A percentile compares a stretch with the other conserved stretches of the same genome.
phyloP scores from a whole-genome alignment of 371 early-diverging fungal species.

The Lichtheimia corymbifera region DNA sequence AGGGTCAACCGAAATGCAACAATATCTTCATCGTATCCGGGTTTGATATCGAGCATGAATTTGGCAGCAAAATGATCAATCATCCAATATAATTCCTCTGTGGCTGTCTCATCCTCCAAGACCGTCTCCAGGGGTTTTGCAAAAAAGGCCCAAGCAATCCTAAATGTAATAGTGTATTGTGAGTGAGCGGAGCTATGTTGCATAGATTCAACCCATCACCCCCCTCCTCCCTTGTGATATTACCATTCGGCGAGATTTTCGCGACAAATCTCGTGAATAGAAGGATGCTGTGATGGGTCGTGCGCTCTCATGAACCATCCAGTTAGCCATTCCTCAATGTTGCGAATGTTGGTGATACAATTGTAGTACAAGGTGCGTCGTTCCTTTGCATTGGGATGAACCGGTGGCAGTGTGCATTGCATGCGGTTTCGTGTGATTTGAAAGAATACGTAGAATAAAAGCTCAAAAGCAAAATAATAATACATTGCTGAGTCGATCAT shows the following conservation, averaged over 20 bases:
- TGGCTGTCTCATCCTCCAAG: conserved; percentile 28
- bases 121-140: conserved; percentile 42
- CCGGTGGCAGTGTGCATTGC: conserved; percentile 34
- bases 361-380: conserved; percentile 44
- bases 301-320: conserved; percentile 49
- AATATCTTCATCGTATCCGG: conserved; percentile 61
- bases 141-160: conserved; percentile 63
- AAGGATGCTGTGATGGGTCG: conserved; percentile 33
- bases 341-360: conserved; percentile 45
- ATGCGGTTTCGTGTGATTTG: conserved; percentile 49
- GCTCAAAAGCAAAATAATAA: conserved; percentile 55
- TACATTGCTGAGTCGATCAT: conserved; percentile 40
- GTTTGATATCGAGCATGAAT: conserved; percentile 43
- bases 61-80: conserved; percentile 45
- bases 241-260: conserved; percentile 62
- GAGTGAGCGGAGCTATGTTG: too few species aligned
- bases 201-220: too few species aligned
- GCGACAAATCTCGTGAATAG: conserved; percentile 39
- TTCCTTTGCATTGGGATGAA: conserved; percentile 32
- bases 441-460: conserved; percentile 55
- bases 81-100: conserved; percentile 47
- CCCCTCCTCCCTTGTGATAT: background rate
- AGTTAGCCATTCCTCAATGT: conserved; percentile 46
- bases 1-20: conserved; percentile 57
- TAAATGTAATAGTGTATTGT: conserved; percentile 18